These are phyloP conservation scores for Hericium rajendrae DNA, from an alignment of 768 basidiomycete species.

Conservation along the genomic window DNA sequence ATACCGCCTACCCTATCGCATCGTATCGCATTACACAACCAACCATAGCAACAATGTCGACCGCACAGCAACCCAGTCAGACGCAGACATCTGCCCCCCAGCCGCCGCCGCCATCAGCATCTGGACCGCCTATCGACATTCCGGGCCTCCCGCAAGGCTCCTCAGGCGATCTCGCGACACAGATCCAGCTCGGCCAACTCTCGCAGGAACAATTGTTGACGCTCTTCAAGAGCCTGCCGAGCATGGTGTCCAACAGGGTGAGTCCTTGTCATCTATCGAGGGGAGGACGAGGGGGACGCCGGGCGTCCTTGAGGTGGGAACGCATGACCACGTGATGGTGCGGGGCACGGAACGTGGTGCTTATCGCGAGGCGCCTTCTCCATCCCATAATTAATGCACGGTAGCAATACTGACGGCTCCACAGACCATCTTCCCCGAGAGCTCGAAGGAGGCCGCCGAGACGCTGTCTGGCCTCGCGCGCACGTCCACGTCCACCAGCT, in stretches of 20 bases:
- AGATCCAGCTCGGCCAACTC: background rate
- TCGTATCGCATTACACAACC: background rate
- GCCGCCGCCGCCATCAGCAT: background rate
- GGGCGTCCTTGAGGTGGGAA: background rate
- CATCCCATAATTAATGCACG: no score
- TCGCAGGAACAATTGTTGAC: background rate
- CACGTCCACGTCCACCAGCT: background rate
- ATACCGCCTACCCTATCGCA: background rate
- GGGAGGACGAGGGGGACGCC: background rate
- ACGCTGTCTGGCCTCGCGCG: slow-evolving; percentile 21
- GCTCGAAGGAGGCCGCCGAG: slow-evolving; percentile 21
- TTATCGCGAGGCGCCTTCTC: no score
- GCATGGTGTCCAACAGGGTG: background rate
- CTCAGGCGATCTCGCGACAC: background rate
- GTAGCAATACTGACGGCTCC: no score
- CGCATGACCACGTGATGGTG: background rate
- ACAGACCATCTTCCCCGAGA: background rate
- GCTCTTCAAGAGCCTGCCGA: background rate
- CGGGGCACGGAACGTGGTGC: background rate
- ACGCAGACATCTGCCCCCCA: background rate
- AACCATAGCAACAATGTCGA: background rate
- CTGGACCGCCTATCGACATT: no score
- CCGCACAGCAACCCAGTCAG: background rate
- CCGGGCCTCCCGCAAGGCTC: no score
- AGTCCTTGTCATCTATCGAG: background rate